A percentile compares a stretch with the other conserved stretches of the same genome.
phyloP scores from a whole-genome alignment of 257 asterid genomes.

The Nicotiana undulata region DNA sequence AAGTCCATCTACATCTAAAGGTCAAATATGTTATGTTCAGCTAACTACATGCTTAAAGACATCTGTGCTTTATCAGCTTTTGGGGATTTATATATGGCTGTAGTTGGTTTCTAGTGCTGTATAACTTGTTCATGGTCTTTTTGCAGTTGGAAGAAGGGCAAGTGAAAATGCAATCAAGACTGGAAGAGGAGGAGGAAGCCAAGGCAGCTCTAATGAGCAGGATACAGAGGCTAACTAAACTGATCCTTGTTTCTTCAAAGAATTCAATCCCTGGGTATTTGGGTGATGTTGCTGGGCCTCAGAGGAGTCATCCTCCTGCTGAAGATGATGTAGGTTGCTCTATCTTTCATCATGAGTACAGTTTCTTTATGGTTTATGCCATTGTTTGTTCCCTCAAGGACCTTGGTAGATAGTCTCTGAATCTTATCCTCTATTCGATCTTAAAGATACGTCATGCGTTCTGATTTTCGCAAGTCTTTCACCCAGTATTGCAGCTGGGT shows the following conservation, averaged over 20 bases:
- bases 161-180: slow-evolving; percentile 93
- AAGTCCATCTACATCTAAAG: neutral
- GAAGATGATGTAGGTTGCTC: slow-evolving; percentile 68
- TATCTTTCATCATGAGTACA: slow-evolving; percentile 2
- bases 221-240: slow-evolving; percentile 92
- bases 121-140: neutral
- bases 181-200: slow-evolving; percentile 99
- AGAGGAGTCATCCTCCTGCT: slow-evolving; percentile 50
- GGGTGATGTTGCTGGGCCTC: slow-evolving; percentile 53
- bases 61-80: neutral
- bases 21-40: neutral
- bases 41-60: neutral
- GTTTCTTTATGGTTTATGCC: neutral
- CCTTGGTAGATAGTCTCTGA: neutral
- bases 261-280: slow-evolving; percentile 56
- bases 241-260: slow-evolving; percentile 94
- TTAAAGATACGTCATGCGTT: neutral
- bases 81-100: neutral
- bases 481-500: neutral
- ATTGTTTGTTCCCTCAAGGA: neutral
- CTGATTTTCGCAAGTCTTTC: neutral
- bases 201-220: slow-evolving; percentile 97
- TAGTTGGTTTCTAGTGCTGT: neutral
- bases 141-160: slow-evolving; percentile 96
- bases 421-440: neutral